Conservation (phyloP, 2,329 filamentous ascomycete species). For the Colletotrichum musicola region DNA sequence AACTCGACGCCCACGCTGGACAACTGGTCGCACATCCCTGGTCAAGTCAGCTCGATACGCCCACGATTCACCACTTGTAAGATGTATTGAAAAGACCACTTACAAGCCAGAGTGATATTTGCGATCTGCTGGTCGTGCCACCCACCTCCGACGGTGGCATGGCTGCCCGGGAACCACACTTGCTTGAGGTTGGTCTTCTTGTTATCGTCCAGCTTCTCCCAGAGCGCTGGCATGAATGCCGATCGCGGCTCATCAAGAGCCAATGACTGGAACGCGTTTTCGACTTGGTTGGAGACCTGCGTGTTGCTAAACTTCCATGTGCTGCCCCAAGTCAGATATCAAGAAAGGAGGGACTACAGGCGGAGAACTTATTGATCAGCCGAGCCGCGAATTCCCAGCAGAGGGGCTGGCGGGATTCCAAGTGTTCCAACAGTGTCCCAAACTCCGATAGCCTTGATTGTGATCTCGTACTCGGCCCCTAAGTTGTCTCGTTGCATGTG, state of each 20-base stretch:
- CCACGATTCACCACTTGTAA: neutral
- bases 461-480: conserved; percentile 51
- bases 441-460: conserved; percentile 49
- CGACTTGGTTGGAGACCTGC: conserved; percentile 62
- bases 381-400: conserved; percentile 43
- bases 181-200: conserved; percentile 59
- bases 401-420: conserved; percentile 53
- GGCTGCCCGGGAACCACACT: conserved; percentile 77
- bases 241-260: conserved; percentile 68
- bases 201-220: conserved; percentile 59
- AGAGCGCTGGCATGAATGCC: conserved; percentile 66
- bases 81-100: conserved; percentile 29
- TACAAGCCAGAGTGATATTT: conserved; percentile 54
- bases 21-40: conserved; percentile 69
- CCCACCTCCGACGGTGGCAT: conserved; percentile 78
- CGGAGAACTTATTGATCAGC: conserved; percentile 58
- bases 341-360: neutral
- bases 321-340: neutral
- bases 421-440: conserved; percentile 59
- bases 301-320: conserved; percentile 65
- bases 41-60: neutral
- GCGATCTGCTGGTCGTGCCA: conserved; percentile 65
- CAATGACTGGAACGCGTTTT: conserved; percentile 70
- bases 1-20: conserved; percentile 64
- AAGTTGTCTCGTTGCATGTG: conserved; percentile 53